Conservation (phyloP, 805 yeast genomes). For the Pichia thaimueangensis region DNA sequence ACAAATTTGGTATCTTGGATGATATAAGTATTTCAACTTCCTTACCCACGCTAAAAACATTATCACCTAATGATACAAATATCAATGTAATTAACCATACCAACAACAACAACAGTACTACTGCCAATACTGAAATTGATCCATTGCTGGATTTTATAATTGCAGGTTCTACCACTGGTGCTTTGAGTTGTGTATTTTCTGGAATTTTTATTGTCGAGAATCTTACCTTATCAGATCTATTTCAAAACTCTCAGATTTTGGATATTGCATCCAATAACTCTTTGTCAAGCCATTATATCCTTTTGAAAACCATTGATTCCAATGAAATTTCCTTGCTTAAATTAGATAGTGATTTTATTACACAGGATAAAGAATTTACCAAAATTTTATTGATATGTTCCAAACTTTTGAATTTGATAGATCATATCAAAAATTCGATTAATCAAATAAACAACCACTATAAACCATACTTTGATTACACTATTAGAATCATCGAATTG, state of each 20-base stretch:
- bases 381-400: constrained; percentile 32
- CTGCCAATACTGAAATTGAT: constrained; percentile 21
- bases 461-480: constrained; percentile 34
- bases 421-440: constrained; percentile 30
- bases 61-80: no score
- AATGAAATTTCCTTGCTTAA: constrained; percentile 18
- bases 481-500: constrained; percentile 29
- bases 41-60: constrained; percentile 21
- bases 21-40: constrained; percentile 21
- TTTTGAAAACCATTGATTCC: constrained; percentile 16
- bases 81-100: no score
- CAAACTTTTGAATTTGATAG: constrained; percentile 30
- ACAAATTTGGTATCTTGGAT: background rate
- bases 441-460: constrained; percentile 26
- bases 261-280: background rate
- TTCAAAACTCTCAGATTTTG: background rate
- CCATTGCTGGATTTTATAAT: constrained; percentile 26
- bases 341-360: constrained; percentile 23
- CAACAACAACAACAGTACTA: constrained; percentile 9
- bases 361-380: constrained; percentile 25
- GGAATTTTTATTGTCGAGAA: constrained; percentile 30
- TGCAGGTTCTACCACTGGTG: constrained; percentile 22
- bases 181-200: constrained; percentile 24
- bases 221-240: constrained; percentile 4
- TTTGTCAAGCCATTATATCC: constrained; percentile 23